These are phyloP conservation scores for Acer negundo DNA, from an alignment of 345 rosid species.

Conservation along the genomic window DNA sequence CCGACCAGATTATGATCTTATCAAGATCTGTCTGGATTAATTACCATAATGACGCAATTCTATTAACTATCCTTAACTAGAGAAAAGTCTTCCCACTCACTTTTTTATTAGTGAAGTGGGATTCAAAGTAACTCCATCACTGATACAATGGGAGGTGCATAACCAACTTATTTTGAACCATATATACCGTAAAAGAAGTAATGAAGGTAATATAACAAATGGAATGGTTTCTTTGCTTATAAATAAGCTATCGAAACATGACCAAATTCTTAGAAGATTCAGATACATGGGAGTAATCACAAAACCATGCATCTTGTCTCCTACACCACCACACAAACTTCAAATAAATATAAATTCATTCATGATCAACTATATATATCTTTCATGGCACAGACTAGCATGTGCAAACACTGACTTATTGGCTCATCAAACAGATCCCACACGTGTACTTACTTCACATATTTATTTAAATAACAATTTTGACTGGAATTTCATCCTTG, in stretches of 20 bases:
- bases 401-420: slow-evolving; percentile 18
- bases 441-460: slow-evolving; percentile 20
- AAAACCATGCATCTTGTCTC: slow-evolving; percentile 34
- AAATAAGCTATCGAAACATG: not conserved
- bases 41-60: too few species aligned
- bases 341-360: slow-evolving; percentile 16
- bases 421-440: slow-evolving; percentile 9
- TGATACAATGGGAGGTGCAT: too few species aligned
- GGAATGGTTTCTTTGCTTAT: not conserved
- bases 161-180: too few species aligned
- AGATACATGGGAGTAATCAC: slow-evolving; percentile 24
- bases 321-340: slow-evolving; percentile 15
- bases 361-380: slow-evolving; percentile 17
- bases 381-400: slow-evolving; percentile 38
- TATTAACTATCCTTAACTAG: too few species aligned
- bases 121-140: too few species aligned
- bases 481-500: not conserved
- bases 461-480: not conserved
- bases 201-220: not conserved
- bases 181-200: too few species aligned
- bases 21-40: too few species aligned
- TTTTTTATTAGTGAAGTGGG: too few species aligned
- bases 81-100: too few species aligned
- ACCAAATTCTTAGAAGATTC: slow-evolving; percentile 20
- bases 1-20: too few species aligned